These are phyloP conservation scores for Wallemia mellicola DNA, from an alignment of 1,284 basidiomycete species.

Conservation along the genomic window DNA sequence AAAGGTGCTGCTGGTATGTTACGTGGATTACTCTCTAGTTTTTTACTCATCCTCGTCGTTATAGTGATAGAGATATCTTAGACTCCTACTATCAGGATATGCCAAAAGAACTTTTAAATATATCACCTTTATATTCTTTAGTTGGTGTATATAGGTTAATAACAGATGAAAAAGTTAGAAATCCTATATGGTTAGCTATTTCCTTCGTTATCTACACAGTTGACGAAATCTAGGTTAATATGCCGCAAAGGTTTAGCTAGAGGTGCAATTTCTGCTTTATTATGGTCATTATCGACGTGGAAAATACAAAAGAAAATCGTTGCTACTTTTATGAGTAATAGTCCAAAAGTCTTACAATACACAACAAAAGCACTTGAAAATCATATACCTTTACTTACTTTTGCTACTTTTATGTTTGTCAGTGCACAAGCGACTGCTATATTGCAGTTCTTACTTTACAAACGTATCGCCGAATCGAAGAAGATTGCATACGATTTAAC, in stretches of 20 bases:
- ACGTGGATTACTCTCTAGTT: conserved; percentile 40
- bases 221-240: too few relatives aligned
- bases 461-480: conserved; percentile 43
- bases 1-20: conserved; percentile 89
- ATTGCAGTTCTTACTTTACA: conserved; percentile 42
- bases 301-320: conserved; percentile 32
- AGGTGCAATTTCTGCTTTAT: background rate
- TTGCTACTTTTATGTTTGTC: conserved; percentile 33
- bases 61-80: too few relatives aligned
- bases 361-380: background rate
- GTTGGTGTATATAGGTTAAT: conserved; percentile 41
- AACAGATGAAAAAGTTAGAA: conserved; percentile 30
- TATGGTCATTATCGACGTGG: conserved; percentile 30
- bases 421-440: conserved; percentile 39
- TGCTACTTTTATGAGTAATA: conserved; percentile 11
- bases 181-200: too few relatives aligned
- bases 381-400: background rate
- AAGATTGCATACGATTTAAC: conserved; percentile 43
- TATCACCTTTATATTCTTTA: conserved; percentile 39
- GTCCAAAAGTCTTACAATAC: background rate
- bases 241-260: background rate
- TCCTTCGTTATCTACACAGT: too few relatives aligned
- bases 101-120: conserved; percentile 27
- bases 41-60: conserved; percentile 12
- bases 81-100: too few relatives aligned